Evolutionary conservation across 345 rosid species (phyloP), one percentile per base, ranked within the genome.

Genomic region (Sisymbrium irio): DNA sequence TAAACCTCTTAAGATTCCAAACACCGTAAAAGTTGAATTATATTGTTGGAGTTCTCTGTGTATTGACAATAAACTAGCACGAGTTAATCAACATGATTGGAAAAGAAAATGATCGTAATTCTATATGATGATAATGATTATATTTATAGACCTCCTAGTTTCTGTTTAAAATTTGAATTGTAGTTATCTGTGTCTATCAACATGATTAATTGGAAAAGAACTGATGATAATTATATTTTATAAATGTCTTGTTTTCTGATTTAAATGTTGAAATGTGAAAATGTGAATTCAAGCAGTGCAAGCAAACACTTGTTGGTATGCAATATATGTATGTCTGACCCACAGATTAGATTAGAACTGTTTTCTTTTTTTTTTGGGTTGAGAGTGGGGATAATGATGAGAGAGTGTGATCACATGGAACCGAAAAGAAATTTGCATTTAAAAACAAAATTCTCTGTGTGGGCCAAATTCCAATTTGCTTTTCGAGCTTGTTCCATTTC

Each of bases 351-450:
- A 39, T 27, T 6, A 50, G 15, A 12, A 53, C 35, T 27, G 35
- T 7, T 27, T 53, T 25, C 12, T 53, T 27, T 51, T 22, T 22
- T 22, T 22, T 1, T 22, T 22, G 25, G 3, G 1, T 25, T 53
- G 40, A 55, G 19, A 56, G 40, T 56, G 61, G 61, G 61, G 61
- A 33, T 56, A 56, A 56, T 56, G 40, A 56, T 56, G 40, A 56
- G 61, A 56, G 61, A 15, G 61, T 56, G 61, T 56, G 61, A 56
- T 56, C 61, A 56, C 61, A 56, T 56, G 61, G 40, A 56, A 53
- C 40, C 61, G 22, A 4, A 56, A 56, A 32, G 40, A 40, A 56
- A 32, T 44, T 32, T 50, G 61, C 61, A 36, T 14, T 51, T 30
- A 14, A 13, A 53, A 19, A 27, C 19, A 55, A 55, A 32, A n/a